Base-by-base conservation (phyloP, 83 land plant species). In the Diphasiastrum complanatum region DNA sequence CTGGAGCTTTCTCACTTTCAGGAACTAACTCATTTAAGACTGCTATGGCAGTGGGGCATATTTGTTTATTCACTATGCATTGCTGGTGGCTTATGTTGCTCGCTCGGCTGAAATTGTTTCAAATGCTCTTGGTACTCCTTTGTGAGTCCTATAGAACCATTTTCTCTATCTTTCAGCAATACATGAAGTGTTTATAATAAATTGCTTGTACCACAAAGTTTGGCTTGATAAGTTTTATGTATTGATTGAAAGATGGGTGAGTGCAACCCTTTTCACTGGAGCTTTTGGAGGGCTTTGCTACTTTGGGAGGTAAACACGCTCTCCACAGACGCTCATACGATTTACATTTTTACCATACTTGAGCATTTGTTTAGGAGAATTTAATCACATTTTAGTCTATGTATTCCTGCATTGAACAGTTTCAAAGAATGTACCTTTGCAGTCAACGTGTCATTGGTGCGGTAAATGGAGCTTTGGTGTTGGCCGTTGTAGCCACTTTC, bases 51-150 rank as follows among this genome's bases (percentile, higher is more conserved):
- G 98, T 67, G 79, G 79, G 77, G 76, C 98, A 14, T 92, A 88
- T 55, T 65, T 92, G 37, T 85, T 92, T 57, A 92, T 92, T 35
- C 98, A 92, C 63, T 92, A 92, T 68, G 96, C 98, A 5, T 81
- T 92, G 54, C 91, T 92, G 33, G 96, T 92, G 63, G 98, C 98
- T 5, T 92, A 92, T 67, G 87, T 92, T 53, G 91, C 96, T 53
- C 98, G 98, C 38, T 92, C 96, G 30, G 87, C 97, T n/a, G 98
- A 92, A 60, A 89, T 85, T 35, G 69, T 92, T 65, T 60, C 98
- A 41, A 81, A 64, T 45, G 69, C 67, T 47, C 66, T 81, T 8
- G 81, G 79, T 67, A 58, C 80, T 72, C 98, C 96, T 67, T 37
- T 81, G 96, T 92, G 81, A 60, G 88, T 57, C 58, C 47, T 25